Conservation (phyloP, 1,284 basidiomycete genomes). For the Stygiomarasmius scandens region DNA sequence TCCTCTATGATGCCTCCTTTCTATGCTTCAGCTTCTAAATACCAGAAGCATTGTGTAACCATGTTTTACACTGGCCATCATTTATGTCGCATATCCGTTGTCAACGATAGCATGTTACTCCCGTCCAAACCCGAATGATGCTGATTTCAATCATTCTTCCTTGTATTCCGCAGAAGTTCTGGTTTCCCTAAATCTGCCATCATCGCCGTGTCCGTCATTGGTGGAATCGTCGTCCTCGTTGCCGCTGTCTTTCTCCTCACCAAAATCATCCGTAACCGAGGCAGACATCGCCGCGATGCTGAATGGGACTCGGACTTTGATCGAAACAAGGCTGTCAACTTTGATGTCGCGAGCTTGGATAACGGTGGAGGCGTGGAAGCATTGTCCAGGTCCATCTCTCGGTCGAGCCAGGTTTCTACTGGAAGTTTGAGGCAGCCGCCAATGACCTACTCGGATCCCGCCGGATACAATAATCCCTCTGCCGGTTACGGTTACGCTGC, state of each 20-base stretch:
- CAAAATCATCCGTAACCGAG: background rate
- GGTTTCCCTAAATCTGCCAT: background rate
- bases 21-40: no score
- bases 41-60: no score
- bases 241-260: background rate
- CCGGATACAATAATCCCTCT: background rate
- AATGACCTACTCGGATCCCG: background rate
- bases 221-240: background rate
- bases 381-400: background rate
- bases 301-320: background rate
- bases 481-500: background rate
- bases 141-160: no score
- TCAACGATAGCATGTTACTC: no score
- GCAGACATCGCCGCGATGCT: background rate
- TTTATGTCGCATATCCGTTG: no score
- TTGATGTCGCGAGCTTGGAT: background rate
- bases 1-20: no score
- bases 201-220: background rate
- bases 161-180: background rate
- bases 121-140: no score
- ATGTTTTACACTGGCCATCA: no score
- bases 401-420: background rate
- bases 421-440: background rate
- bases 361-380: background rate
- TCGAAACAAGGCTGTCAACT: background rate